Conservation (phyloP, 441 rosid genomes). For the Gossypium gossypioides region DNA sequence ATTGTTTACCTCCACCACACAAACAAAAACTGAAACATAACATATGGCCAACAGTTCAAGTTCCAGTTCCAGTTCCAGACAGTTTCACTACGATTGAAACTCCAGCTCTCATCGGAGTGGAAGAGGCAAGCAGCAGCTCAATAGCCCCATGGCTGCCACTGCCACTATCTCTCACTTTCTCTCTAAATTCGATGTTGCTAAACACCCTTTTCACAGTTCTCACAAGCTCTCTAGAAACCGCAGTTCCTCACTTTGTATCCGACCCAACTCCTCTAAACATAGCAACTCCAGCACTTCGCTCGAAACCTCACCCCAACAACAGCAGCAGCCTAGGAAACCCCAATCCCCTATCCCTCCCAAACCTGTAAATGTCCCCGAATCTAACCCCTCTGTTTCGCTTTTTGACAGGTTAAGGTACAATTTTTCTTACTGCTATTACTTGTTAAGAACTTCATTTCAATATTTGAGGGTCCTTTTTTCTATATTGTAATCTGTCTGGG, state of each 20-base stretch:
- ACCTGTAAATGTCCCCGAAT: constrained; percentile 13
- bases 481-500: not conserved
- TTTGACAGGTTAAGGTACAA: constrained; percentile 21
- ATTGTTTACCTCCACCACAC: not conserved
- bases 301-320: constrained; percentile 20
- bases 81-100: constrained; percentile 7
- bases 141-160: constrained; percentile 20
- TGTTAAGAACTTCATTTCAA: not conserved
- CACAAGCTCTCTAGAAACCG: constrained; percentile 13
- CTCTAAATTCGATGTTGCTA: constrained; percentile 11
- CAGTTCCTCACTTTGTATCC: constrained; percentile 16
- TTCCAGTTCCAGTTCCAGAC: not conserved
- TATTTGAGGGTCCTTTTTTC: not conserved
- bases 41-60: constrained; percentile 9
- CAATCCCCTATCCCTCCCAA: constrained; percentile 1
- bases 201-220: constrained; percentile 5
- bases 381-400: constrained; percentile 11
- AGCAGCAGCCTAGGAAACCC: constrained; percentile 4
- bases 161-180: constrained; percentile 15
- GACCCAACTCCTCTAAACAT: constrained; percentile 25
- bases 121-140: not conserved
- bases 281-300: constrained; percentile 20
- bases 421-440: not conserved
- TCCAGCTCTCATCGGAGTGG: not conserved
- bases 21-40: not conserved